Base-by-base conservation (phyloP, 768 basidiomycete genomes). In the Termitomyces sp. region DNA sequence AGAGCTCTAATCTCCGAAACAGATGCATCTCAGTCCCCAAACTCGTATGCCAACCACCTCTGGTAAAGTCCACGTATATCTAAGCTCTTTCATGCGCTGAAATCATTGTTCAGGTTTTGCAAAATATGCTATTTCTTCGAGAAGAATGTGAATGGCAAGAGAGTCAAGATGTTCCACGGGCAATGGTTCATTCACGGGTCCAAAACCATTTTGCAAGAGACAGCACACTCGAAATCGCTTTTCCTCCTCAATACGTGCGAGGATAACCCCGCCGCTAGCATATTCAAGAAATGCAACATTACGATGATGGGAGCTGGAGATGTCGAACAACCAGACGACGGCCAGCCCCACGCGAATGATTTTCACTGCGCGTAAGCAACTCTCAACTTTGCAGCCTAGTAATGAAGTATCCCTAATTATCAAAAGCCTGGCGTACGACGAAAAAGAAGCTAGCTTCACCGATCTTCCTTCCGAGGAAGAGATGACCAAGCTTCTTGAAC, bases 101-200 rank as follows among this genome's bases (percentile, higher is more conserved):
- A 1, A 25, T 32, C n/a, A 50, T 9, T 1, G 5, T 47, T 31
- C 36, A 92, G 90, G 90, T 92, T 92, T 66, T 83, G 83, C 53
- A 79, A 76, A n/a, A 87, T 91, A 46, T 78, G 77, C 4, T 88
- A 86, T 64, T 82, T 92, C 60, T 87, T 81, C 62, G 81, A 86
- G 56, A 70, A 75, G 5, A 58, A 68, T 8, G 45, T 59, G 15
- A 62, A 65, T 34, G 62, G 59, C 49, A 60, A 61, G 59, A 67
- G 65, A 10, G 65, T 65, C 57, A 86, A 85, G 67, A 80, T 77
- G 73, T 86, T 88, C 58, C 90, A 92, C 70, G 88, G 81, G 1
- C 86, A 88, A 59, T 92, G 90, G 90, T 79, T 84, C 60, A 73
- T 76, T 8, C 90, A 89, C 73, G 85, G 85, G 10, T 83, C 80